Base-by-base conservation (phyloP, 768 basidiomycete species). In the Naganishia friedmannii region DNA sequence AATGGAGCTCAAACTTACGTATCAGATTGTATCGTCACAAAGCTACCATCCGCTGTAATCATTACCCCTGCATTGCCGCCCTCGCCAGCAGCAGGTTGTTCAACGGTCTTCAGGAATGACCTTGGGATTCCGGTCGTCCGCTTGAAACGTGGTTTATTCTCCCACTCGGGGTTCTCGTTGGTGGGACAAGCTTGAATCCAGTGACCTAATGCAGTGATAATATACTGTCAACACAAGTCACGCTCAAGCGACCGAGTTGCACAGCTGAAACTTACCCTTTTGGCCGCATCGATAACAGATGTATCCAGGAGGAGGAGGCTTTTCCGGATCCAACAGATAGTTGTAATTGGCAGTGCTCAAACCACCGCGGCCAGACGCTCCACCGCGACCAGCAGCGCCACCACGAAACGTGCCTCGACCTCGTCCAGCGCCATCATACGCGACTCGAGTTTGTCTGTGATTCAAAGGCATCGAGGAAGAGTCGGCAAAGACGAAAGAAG, bases 141-240 rank as follows among this genome's bases (percentile, higher is more conserved):
- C 79, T 97, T 97, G 80, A 99, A 94, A 31, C 94, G 89, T 56
- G 95, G 95, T 69, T 90, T 85, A 76, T 98, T 90, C 81, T 95
- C 92, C 73, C 89, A 96, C 58, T 94, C 92, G 63, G 92, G 89
- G 78, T 99, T 92, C 75, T 90, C 93, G 79, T 97, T 97, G 7
- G 93, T 96, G 1, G 96, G 96, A 79, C 96, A 99, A 73, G 96
- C 92, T 79, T 99, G 94, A 73, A 99, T 99, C 96, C 96, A 99
- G 78, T 99, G 96, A 48, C 96, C 95, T 97, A 23, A 26, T 54
- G 68, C 42, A 42, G 69, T 71, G 15, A 53, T 39, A 74, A 45
- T 70, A 53, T 37, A 15, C 53, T 31, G 65, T 72, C 32, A 42
- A 45, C 69, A 39, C 34, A 58, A 21, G 15, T 55, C 55, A 12